Conservation (phyloP, 257 asterid genomes). For the Capsicum baccatum region DNA sequence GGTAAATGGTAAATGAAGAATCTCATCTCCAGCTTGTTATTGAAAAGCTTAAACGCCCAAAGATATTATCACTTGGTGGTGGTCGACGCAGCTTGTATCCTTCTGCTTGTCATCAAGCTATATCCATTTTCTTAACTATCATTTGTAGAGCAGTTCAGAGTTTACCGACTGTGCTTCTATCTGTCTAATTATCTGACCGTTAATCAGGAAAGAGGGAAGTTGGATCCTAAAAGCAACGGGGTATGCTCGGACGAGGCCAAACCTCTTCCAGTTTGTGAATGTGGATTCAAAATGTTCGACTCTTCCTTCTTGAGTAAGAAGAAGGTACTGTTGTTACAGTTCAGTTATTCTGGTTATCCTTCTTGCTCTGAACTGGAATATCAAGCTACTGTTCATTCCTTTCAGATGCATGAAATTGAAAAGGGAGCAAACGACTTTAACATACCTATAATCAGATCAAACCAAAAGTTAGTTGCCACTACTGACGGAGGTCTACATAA, state of each 20-base stretch:
- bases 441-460: constrained; percentile 66
- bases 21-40: not conserved
- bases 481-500: constrained; percentile 77
- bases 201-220: constrained; percentile 68
- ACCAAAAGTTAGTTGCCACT: constrained; percentile 70
- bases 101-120: not conserved
- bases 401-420: constrained; percentile 75
- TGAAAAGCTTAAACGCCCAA: not conserved
- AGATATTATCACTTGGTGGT: not conserved
- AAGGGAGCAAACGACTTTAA: constrained; percentile 75
- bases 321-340: constrained; percentile 51
- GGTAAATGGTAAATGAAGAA: not conserved
- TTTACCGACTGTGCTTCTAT: not conserved
- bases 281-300: constrained; percentile 65
- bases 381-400: not conserved
- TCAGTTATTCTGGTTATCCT: not conserved
- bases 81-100: not conserved
- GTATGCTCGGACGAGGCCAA: constrained; percentile 48
- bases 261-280: constrained; percentile 39
- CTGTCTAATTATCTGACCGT: constrained; percentile 27
- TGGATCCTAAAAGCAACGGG: constrained; percentile 37
- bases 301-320: constrained; percentile 67
- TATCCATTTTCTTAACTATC: constrained; percentile 25
- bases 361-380: not conserved
- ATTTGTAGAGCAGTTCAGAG: constrained; percentile 51